Conservation (phyloP, 306 rosid genomes). For the Acmispon strigosus region DNA sequence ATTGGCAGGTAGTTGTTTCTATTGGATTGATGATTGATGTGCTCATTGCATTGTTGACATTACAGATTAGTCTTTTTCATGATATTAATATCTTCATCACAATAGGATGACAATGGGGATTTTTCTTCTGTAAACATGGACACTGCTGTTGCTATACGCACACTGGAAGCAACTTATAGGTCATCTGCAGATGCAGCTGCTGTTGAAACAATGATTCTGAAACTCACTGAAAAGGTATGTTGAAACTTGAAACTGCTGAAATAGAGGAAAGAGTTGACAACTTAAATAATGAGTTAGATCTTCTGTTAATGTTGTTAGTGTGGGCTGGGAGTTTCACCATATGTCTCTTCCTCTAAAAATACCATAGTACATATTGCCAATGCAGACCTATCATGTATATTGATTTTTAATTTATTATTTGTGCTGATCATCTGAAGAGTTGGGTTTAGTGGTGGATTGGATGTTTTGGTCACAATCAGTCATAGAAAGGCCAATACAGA, state of each 20-base stretch:
- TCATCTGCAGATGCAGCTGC: slow-evolving; percentile 93
- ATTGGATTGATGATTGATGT: not conserved
- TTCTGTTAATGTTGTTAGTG: not conserved
- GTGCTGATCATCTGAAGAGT: not conserved
- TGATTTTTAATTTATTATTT: not conserved
- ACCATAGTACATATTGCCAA: not conserved
- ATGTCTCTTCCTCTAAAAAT: not conserved
- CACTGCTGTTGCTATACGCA: slow-evolving; percentile 97
- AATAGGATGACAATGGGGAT: slow-evolving; percentile 92
- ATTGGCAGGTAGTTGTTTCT: slow-evolving; percentile 78
- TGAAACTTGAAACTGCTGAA: not conserved
- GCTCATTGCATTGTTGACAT: not conserved
- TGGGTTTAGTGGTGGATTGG: not conserved
- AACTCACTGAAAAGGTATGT: slow-evolving; percentile 78
- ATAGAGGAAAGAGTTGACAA: not conserved
- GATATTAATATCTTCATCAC: slow-evolving; percentile 20
- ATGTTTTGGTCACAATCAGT: not conserved
- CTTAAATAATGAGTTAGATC: not conserved
- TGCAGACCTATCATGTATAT: not conserved
- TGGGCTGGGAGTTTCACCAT: not conserved
- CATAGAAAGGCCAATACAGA: not conserved
- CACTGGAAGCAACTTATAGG: slow-evolving; percentile 95
- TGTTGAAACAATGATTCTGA: slow-evolving; percentile 81
- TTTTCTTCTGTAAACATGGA: slow-evolving; percentile 97
- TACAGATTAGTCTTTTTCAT: not conserved